These are phyloP conservation scores for Macrocystidia cucumis DNA, from an alignment of 1,284 basidiomycete species.

Conservation along the genomic window DNA sequence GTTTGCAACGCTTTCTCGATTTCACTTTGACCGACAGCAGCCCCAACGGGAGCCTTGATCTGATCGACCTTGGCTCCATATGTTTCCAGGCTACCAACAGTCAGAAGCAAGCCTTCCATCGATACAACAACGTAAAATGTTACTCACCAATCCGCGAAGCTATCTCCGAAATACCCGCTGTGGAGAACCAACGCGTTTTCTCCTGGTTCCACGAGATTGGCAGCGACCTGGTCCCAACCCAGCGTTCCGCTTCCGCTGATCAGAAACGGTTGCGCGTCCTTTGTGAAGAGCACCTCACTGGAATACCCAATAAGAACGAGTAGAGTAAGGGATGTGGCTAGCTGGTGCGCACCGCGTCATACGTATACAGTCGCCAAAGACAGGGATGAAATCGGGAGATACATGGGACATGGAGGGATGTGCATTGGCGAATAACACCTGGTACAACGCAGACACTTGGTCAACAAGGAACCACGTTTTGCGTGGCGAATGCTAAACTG, in stretches of 20 bases:
- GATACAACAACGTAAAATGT: slow-evolving; percentile 5
- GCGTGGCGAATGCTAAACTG: slow-evolving; percentile 10
- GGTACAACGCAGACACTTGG: not conserved
- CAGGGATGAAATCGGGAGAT: slow-evolving; percentile 83
- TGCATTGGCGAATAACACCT: slow-evolving; percentile 69
- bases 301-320: slow-evolving; percentile 1
- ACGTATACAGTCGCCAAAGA: slow-evolving; percentile 87
- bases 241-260: slow-evolving; percentile 93
- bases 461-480: no score
- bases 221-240: slow-evolving; percentile 86
- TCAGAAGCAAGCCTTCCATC: not conserved
- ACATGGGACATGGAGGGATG: slow-evolving; percentile 89
- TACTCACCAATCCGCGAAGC: slow-evolving; percentile 73
- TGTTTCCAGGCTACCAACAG: slow-evolving; percentile 54
- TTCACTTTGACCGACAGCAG: slow-evolving; percentile 55
- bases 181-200: slow-evolving; percentile 80
- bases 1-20: slow-evolving; percentile 70
- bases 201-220: slow-evolving; percentile 78
- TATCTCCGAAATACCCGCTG: slow-evolving; percentile 87
- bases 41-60: slow-evolving; percentile 79
- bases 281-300: slow-evolving; percentile 73
- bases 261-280: slow-evolving; percentile 79
- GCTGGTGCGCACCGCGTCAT: slow-evolving; percentile 59
- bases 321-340: slow-evolving; percentile 1
- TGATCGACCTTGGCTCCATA: slow-evolving; percentile 93